Evolutionary conservation across 768 basidiomycete species (phyloP), one percentile per base, ranked within the genome.

Genomic region (Russula griseocarnosa): DNA sequence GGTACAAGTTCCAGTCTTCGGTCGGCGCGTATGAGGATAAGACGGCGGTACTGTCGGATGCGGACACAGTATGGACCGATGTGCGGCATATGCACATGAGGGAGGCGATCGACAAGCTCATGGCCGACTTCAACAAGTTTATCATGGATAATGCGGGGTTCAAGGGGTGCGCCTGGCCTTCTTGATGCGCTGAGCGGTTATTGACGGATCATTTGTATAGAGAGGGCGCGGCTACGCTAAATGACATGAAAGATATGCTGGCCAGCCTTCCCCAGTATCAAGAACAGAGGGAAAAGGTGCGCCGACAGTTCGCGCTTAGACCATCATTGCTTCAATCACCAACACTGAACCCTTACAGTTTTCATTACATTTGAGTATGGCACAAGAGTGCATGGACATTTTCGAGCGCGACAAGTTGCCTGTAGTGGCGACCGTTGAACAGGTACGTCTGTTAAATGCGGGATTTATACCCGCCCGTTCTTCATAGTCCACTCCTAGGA

Each of bases 211-310:
- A 13, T 60, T 65, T 52, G 55, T 62, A 28, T 61, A 88, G 89
- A 30, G 85, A 92, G 69, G 86, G 88, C 50, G 91, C 90, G 10
- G 89, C 91, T 53, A 94, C 85, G 70, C 74, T 99, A 53, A 96
- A 94, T 71, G 96, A 98, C 75, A 95, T 99, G 92, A 98, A 97
- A 75, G 97, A 99, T 71, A 97, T 98, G 96, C 80, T 99, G 38
- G 97, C 97, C 36, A 92, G 80, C 71, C 73, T 99, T 65, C 94
- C 95, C 2, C 93, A 97, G 75, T 97, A 90, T 70, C 91, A 95
- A 76, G 94, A 97, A 67, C 90, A 93, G 69, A 83, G 96, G 61
- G 95, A 99, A 73, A 94, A 94, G 84, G 94, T 89, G 42, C 22
- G 75, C 54, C 8, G 6, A 16, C 22, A 26, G 18, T 44, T 14